These are phyloP conservation scores for barrel medic (Medicago truncatula) DNA, from an alignment of 306 rosid genomes.

Conservation along the genomic window DNA sequence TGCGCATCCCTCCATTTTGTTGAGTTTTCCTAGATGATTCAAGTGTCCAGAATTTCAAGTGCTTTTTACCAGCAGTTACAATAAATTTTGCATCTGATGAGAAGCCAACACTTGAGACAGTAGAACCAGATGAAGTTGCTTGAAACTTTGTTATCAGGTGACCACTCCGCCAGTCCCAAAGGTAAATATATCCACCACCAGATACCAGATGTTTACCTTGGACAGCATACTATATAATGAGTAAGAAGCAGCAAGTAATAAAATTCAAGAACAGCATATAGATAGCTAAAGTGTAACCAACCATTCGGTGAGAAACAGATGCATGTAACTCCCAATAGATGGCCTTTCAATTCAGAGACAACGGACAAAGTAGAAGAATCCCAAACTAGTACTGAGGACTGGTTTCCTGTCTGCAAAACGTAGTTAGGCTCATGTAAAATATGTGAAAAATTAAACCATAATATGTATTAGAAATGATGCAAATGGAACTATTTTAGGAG, in stretches of 20 bases:
- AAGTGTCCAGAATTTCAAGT: conserved; percentile 76
- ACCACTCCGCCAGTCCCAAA: conserved; percentile 76
- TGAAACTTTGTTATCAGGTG: conserved; percentile 66
- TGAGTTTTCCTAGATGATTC: conserved; percentile 60
- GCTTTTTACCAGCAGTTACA: conserved; percentile 75
- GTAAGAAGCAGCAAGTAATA: conserved; percentile 32
- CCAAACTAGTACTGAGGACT: conserved; percentile 74
- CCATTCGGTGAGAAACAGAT: conserved; percentile 82
- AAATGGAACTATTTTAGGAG: neutral
- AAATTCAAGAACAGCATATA: conserved; percentile 36
- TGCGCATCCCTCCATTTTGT: conserved; percentile 47
- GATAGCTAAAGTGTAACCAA: conserved; percentile 44
- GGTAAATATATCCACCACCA: conserved; percentile 69
- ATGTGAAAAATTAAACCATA: conserved; percentile 25
- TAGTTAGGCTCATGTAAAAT: conserved; percentile 35
- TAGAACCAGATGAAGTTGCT: conserved; percentile 68
- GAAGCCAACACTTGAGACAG: conserved; percentile 66
- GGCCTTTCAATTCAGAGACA: conserved; percentile 70
- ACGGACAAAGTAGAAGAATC: conserved; percentile 51
- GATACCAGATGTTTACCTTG: conserved; percentile 71
- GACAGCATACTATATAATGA: conserved; percentile 44
- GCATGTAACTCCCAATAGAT: conserved; percentile 67
- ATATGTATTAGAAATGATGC: conserved; percentile 2
- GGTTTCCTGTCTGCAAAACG: conserved; percentile 71
- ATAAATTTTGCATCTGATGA: conserved; percentile 67